These are phyloP conservation scores for Trichophyton rubrum DNA, from an alignment of 2,329 filamentous ascomycete species.

Conservation along the genomic window DNA sequence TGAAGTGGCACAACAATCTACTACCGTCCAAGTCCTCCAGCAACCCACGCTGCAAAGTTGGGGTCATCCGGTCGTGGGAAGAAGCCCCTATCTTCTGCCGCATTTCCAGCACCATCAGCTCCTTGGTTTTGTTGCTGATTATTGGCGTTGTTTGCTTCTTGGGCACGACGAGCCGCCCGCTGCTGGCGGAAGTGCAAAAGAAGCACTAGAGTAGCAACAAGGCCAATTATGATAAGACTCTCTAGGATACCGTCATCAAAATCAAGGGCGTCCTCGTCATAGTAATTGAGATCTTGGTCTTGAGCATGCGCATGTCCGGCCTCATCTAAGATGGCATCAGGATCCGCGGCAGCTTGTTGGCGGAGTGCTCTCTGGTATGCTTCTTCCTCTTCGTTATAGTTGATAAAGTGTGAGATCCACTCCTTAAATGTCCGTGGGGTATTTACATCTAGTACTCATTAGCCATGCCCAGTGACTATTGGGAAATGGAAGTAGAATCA, in stretches of 20 bases:
- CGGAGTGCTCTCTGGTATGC: constrained; percentile 48
- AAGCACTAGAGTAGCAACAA: constrained; percentile 61
- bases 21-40: constrained; percentile 49
- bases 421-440: constrained; percentile 62
- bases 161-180: constrained; percentile 43
- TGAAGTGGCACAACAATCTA: background rate
- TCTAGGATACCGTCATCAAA: constrained; percentile 72
- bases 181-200: constrained; percentile 72
- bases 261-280: constrained; percentile 49
- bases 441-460: constrained; percentile 14
- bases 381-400: constrained; percentile 53
- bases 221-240: constrained; percentile 66
- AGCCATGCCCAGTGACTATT: background rate
- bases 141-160: constrained; percentile 6
- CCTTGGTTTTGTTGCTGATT: constrained; percentile 7
- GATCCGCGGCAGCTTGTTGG: constrained; percentile 40
- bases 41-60: constrained; percentile 55
- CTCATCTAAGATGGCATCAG: constrained; percentile 31
- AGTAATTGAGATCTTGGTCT: constrained; percentile 38
- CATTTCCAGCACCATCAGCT: background rate
- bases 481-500: constrained; percentile 21
- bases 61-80: constrained; percentile 57
- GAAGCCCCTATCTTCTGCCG: constrained; percentile 39
- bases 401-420: constrained; percentile 77
- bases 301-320: constrained; percentile 21